Evolutionary conservation across 192 early-diverging fungal species (phyloP).

Genomic region (Coemansia sp.): DNA sequence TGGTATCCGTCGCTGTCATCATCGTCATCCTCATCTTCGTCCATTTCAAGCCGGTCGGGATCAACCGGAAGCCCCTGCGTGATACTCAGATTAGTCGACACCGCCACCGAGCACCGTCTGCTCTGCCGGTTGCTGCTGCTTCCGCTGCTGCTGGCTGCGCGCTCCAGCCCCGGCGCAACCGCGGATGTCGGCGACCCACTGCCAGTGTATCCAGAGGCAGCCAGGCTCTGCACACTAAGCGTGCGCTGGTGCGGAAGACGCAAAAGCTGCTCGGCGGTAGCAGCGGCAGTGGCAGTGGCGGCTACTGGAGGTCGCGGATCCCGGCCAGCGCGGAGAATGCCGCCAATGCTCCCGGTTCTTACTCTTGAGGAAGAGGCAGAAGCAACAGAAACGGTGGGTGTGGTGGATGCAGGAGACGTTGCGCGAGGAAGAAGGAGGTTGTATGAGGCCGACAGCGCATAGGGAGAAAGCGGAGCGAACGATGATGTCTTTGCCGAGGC

Average conservation of each 20-base stretch:
- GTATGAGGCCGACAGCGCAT: background rate
- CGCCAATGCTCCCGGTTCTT: conserved; percentile 5
- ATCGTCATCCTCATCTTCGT: conserved; percentile 33
- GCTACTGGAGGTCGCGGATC: background rate
- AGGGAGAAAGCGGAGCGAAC: conserved; percentile 3
- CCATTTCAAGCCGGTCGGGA: conserved; percentile 31
- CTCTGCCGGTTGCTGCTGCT: conserved; percentile 4
- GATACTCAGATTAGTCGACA: conserved; percentile 23
- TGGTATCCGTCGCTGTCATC: conserved; percentile 13
- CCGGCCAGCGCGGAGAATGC: background rate
- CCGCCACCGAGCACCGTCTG: conserved; percentile 35
- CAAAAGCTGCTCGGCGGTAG: background rate
- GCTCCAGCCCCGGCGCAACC: conserved; percentile 1
- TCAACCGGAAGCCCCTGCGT: conserved; percentile 27
- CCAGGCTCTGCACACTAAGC: conserved; percentile 15
- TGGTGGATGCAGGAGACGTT: background rate
- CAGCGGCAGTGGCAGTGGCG: no score
- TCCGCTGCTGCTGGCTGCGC: background rate
- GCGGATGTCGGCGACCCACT: background rate
- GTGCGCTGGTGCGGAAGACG: conserved; percentile 18
- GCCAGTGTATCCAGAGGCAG: background rate
- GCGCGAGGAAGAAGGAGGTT: background rate
- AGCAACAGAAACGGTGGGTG: background rate
- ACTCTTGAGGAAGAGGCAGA: background rate
- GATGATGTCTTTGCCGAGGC: background rate